phyloP scores from a whole-genome alignment of 225 moss, liverwort and hornwort genomes.

The Sphagnum tenellum region DNA sequence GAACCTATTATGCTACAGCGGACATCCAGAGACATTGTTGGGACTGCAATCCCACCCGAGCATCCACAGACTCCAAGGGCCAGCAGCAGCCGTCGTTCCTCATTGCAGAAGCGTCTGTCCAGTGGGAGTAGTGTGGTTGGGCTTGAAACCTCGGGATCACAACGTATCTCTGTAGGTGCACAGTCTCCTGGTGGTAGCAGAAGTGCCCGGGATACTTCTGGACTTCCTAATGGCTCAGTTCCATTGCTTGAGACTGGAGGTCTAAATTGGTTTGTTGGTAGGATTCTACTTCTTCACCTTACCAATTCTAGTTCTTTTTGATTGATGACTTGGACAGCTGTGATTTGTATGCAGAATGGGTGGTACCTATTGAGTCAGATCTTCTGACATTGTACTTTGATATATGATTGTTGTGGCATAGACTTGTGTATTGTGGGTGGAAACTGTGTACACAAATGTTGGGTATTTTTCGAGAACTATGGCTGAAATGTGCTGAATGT shows the following conservation, averaged over 20 bases:
- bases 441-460: no score
- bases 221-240: conserved; percentile 6
- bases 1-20: conserved; percentile 10
- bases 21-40: conserved; percentile 6
- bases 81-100: conserved; percentile 3
- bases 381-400: no score
- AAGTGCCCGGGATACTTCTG: conserved; percentile 9
- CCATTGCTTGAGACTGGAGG: conserved; percentile 29
- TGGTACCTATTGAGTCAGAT: no score
- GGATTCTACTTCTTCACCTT: neutral
- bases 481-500: neutral
- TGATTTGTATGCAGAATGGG: no score
- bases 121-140: conserved; percentile 9
- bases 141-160: conserved; percentile 5
- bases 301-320: neutral
- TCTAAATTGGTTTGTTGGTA: conserved; percentile 38
- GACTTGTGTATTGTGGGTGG: no score
- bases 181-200: conserved; percentile 8
- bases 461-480: no score
- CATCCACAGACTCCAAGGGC: conserved; percentile 1
- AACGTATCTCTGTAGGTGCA: neutral
- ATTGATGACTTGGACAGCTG: no score
- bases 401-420: no score
- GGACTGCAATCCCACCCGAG: conserved; percentile 2
- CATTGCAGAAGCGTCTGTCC: conserved; percentile 4